Percentiles rank a stretch among this genome's conserved stretches.
These are phyloP conservation scores for Neurospora sp. DNA, from an alignment of 2,329 filamentous ascomycete genomes.

Conservation along the genomic window DNA sequence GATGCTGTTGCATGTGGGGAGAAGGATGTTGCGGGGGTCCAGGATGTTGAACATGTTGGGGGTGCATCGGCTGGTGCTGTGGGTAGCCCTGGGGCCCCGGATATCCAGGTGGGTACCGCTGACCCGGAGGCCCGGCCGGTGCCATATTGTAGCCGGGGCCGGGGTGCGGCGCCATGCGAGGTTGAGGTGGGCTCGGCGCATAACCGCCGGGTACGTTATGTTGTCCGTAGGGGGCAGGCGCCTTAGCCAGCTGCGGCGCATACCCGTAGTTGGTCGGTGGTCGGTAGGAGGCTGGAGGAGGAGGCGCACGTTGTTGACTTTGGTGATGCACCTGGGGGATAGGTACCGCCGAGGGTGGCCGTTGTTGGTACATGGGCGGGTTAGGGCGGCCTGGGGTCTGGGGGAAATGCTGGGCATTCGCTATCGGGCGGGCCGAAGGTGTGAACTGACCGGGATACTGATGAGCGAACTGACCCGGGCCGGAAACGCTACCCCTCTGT, in stretches of 20 bases:
- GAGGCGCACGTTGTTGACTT: constrained; percentile 23
- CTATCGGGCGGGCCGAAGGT: constrained; percentile 35
- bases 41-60: constrained; percentile 18
- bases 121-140: constrained; percentile 31
- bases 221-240: constrained; percentile 41
- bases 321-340: constrained; percentile 31
- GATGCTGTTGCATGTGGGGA: constrained; percentile 18
- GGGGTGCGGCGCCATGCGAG: constrained; percentile 30
- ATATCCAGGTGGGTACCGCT: constrained; percentile 27
- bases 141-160: constrained; percentile 28
- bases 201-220: constrained; percentile 37
- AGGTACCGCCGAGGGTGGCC: constrained; percentile 29
- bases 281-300: constrained; percentile 35
- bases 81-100: constrained; percentile 14
- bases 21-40: constrained; percentile 10
- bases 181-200: constrained; percentile 31
- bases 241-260: constrained; percentile 38
- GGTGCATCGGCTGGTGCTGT: constrained; percentile 16
- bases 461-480: constrained; percentile 29
- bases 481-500: constrained; percentile 28
- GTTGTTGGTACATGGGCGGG: constrained; percentile 24
- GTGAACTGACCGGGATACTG: constrained; percentile 38
- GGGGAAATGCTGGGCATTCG: constrained; percentile 27
- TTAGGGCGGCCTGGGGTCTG: constrained; percentile 33
- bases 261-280: constrained; percentile 40